A percentile compares a stretch with the other conserved stretches of the same genome.
These are phyloP conservation scores for Coemansia sp. DNA, from an alignment of 192 early-diverging fungal species.

Conservation along the genomic window DNA sequence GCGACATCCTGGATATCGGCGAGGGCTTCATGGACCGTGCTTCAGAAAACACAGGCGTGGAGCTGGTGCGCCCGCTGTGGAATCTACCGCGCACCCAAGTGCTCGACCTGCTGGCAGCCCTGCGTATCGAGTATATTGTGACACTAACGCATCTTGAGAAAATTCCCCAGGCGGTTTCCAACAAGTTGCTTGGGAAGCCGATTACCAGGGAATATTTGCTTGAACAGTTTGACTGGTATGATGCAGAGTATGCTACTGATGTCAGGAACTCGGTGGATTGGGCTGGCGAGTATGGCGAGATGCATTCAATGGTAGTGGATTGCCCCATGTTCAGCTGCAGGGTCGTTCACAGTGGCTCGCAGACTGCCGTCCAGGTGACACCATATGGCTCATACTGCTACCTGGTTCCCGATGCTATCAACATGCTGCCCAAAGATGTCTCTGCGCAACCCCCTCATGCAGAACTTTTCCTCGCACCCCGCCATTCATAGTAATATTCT, in stretches of 20 bases:
- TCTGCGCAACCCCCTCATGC: too few species aligned
- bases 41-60: slow-evolving; percentile 43
- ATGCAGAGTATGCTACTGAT: slow-evolving; percentile 4
- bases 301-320: slow-evolving; percentile 66
- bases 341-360: slow-evolving; percentile 2
- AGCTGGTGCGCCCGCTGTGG: slow-evolving; percentile 59
- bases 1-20: slow-evolving; percentile 62
- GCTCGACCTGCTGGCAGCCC: slow-evolving; percentile 32
- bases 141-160: slow-evolving; percentile 26
- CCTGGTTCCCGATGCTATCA: slow-evolving; percentile 27
- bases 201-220: slow-evolving; percentile 43
- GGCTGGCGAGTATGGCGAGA: slow-evolving; percentile 68
- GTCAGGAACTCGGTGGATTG: slow-evolving; percentile 46
- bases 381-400: slow-evolving; percentile 48
- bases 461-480: too few species aligned
- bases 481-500: too few species aligned
- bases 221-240: slow-evolving; percentile 36
- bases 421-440: slow-evolving; percentile 3
- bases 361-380: slow-evolving; percentile 12
- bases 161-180: slow-evolving; percentile 7
- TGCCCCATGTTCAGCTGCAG: slow-evolving; percentile 53
- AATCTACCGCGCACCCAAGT: slow-evolving; percentile 45
- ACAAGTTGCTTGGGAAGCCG: slow-evolving; percentile 42
- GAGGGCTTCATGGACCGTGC: slow-evolving; percentile 62
- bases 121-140: slow-evolving; percentile 23